A percentile compares a stretch with the other conserved stretches of the same genome.
phyloP scores from a whole-genome alignment of 2,329 filamentous ascomycete species.

The Aaosphaeria pasadenensis region DNA sequence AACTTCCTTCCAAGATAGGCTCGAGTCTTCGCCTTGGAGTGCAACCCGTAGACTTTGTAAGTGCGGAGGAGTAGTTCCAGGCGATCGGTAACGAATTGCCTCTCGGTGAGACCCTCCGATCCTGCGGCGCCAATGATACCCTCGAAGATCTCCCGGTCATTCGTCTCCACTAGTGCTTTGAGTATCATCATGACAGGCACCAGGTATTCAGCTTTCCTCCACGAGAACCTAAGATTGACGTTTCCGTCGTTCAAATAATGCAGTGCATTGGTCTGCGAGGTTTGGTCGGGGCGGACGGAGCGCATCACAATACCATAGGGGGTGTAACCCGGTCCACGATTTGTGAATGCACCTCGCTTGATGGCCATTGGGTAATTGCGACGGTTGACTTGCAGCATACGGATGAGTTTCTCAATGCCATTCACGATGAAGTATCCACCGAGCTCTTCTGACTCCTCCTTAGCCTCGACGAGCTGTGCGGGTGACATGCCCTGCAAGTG shows the following conservation, averaged over 20 bases:
- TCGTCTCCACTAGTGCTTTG: conserved; percentile 92
- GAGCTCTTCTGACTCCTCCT: conserved; percentile 94
- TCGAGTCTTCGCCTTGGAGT: conserved; percentile 77
- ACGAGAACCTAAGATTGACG: conserved; percentile 95
- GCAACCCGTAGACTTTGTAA: conserved; percentile 86
- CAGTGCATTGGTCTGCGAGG: conserved; percentile 93
- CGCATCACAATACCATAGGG: conserved; percentile 87
- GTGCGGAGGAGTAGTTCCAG: conserved; percentile 88
- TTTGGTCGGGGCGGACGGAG: conserved; percentile 94
- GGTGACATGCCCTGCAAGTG: conserved; percentile 86
- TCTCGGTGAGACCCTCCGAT: conserved; percentile 78
- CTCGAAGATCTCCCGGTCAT: conserved; percentile 94
- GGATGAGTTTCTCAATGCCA: conserved; percentile 94
- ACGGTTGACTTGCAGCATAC: conserved; percentile 84
- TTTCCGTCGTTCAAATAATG: conserved; percentile 96
- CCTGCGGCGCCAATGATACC: conserved; percentile 77
- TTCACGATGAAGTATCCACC: conserved; percentile 98
- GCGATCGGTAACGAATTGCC: conserved; percentile 85
- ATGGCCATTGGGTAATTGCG: conserved; percentile 96
- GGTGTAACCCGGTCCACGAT: conserved; percentile 83
- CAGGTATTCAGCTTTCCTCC: conserved; percentile 96
- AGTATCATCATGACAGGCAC: conserved; percentile 95
- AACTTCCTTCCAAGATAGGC: conserved; percentile 90
- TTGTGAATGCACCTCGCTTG: conserved; percentile 82
- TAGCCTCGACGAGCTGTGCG: conserved; percentile 74